Base-by-base conservation (phyloP, 768 basidiomycete genomes). In the Calvatia gigantea region DNA sequence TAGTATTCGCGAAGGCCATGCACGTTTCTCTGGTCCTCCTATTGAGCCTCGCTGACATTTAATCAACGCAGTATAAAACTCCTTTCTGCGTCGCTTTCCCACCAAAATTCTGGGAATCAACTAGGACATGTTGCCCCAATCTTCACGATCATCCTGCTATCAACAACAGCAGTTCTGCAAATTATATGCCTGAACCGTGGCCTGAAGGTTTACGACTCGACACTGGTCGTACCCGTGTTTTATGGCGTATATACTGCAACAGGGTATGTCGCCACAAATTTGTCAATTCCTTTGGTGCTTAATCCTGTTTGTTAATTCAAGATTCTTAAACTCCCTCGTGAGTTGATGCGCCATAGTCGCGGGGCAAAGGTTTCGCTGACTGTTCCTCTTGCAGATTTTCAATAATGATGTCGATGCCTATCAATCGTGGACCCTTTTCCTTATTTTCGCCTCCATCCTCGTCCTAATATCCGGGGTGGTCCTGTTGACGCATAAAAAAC, bases 141-240 rank as follows among this genome's bases (percentile, higher is more conserved):
- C 58, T 84, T 95, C 70, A 87, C 88, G 0, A 82, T 87, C 51
- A 69, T 85, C 23, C 75, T 86, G 9, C 80, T 88, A 33, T 79
- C 76, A 4, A 66, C 82, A 42, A 94, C 94, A 0, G 94, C 94
- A 2, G 84, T 98, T 29, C 70, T 87, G 45, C 95, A 98, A 67
- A 96, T 98, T 54, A 84, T 93, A 39, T 95, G 93, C 67, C 76
- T 98, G 38, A 95, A 98, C 65, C 85, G 88, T 38, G 94, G 89
- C 5, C 76, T 96, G n/a, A 85, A 85, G 64, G 86, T 91, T 7
- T 95, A 95, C 62, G 94, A 94, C 64, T 91, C 89, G 15, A 92
- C 91, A 0, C 70, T 97, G 0, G 93, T 97, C 15, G 94, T 97
- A 0, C 95, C 96, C 0, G 87, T 95, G 12, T 97, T 98, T 67